Conservation (phyloP, 2,329 filamentous ascomycete species). For the Dothistroma pini region DNA sequence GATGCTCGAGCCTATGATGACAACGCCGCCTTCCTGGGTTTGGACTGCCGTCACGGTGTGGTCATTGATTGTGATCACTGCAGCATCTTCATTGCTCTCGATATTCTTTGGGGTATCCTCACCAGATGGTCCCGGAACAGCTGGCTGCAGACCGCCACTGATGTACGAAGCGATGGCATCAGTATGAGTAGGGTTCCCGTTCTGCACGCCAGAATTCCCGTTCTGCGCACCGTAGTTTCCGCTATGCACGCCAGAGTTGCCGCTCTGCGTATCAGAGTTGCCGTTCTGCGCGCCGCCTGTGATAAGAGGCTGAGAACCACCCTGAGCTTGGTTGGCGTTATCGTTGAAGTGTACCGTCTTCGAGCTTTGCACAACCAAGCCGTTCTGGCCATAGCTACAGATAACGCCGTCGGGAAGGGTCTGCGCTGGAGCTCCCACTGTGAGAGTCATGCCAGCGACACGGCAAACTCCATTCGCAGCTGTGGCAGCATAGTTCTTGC, state of each 20-base stretch:
- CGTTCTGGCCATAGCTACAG: constrained; percentile 16
- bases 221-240: background rate
- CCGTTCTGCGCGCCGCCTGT: background rate
- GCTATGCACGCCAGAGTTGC: no score
- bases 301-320: background rate
- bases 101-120: constrained; percentile 2
- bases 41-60: constrained; percentile 15
- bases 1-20: constrained; percentile 12
- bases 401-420: constrained; percentile 19
- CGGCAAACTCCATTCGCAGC: constrained; percentile 13
- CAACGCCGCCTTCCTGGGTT: constrained; percentile 10
- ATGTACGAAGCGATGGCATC: background rate
- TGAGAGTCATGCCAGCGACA: constrained; percentile 19
- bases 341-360: constrained; percentile 10
- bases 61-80: constrained; percentile 12
- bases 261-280: background rate
- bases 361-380: constrained; percentile 14
- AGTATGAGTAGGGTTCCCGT: background rate
- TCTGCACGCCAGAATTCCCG: background rate
- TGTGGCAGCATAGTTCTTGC: constrained; percentile 16
- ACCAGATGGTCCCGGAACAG: background rate
- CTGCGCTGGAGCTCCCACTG: constrained; percentile 15
- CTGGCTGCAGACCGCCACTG: background rate
- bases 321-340: background rate
- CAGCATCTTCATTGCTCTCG: background rate